A percentile compares a stretch with the other conserved stretches of the same genome.
Conservation (phyloP, 805 yeast species). For the Debaryomyces maramus region DNA sequence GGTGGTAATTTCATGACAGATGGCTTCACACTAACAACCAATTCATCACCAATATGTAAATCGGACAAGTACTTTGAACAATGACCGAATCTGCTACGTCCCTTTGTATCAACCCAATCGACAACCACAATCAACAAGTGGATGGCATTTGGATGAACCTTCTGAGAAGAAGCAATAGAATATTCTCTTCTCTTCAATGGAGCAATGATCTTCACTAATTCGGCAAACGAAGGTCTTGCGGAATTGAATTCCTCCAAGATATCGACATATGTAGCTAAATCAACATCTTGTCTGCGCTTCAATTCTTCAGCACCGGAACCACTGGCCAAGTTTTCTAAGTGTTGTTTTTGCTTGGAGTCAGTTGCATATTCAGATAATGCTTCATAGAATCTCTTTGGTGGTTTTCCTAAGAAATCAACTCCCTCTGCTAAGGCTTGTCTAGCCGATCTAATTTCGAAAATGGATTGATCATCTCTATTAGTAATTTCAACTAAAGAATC, state of each 20-base stretch:
- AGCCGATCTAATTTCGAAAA: conserved; percentile 74
- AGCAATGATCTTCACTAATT: conserved; percentile 70
- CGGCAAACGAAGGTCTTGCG: conserved; percentile 73
- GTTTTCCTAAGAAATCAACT: conserved; percentile 89
- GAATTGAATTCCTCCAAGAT: conserved; percentile 75
- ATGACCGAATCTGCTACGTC: conserved; percentile 88
- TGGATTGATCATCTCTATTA: conserved; percentile 57
- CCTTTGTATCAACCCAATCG: conserved; percentile 87
- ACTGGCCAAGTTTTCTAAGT: conserved; percentile 63
- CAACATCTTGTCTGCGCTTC: conserved; percentile 82
- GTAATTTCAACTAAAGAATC: conserved; percentile 70
- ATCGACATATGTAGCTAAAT: conserved; percentile 78
- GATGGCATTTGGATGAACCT: conserved; percentile 84
- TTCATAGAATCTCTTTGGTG: conserved; percentile 93
- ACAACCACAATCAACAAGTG: conserved; percentile 93
- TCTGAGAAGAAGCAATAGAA: conserved; percentile 96
- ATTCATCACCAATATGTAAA: conserved; percentile 73
- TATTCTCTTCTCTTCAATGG: conserved; percentile 96
- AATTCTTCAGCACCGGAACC: conserved; percentile 83
- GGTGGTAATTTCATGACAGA: conserved; percentile 96
- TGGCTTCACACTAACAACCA: conserved; percentile 93
- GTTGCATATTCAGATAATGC: conserved; percentile 70
- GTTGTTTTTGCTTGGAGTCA: conserved; percentile 63
- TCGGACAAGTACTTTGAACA: conserved; percentile 89
- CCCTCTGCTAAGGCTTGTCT: conserved; percentile 79